Percentiles rank a stretch among this genome's conserved stretches.
These are phyloP conservation scores for Ophiocordyceps sinensis DNA, from an alignment of 2,329 filamentous ascomycete species.

Conservation along the genomic window DNA sequence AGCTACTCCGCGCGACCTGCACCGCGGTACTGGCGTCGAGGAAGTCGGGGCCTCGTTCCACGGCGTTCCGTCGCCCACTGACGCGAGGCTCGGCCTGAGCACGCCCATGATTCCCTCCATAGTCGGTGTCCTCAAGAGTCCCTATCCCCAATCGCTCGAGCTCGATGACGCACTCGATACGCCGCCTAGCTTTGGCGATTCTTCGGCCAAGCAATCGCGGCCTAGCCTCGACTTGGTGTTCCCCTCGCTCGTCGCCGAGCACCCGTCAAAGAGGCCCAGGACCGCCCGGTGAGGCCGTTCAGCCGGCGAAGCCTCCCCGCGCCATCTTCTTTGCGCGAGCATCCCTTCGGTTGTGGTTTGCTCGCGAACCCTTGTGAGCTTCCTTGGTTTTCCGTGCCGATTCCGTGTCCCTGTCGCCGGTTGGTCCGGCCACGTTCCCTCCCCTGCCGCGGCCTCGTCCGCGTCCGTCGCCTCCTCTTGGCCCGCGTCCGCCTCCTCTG, in stretches of 20 bases:
- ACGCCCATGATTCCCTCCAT: too few species aligned
- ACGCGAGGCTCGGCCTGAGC: neutral
- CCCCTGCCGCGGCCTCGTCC: conserved; percentile 37
- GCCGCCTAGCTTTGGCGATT: neutral
- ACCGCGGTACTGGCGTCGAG: conserved; percentile 19
- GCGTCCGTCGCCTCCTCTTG: conserved; percentile 17
- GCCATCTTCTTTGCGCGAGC: conserved; percentile 52
- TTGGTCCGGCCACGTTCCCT: conserved; percentile 48
- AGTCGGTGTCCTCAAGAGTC: neutral
- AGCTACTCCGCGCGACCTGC: conserved; percentile 24
- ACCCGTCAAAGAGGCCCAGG: neutral
- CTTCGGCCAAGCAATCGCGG: neutral
- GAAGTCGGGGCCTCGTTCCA: conserved; percentile 20
- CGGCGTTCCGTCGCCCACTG: conserved; percentile 9
- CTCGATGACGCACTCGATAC: neutral
- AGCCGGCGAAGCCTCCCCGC: conserved; percentile 27
- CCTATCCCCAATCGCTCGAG: neutral
- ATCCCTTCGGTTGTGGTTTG: conserved; percentile 78
- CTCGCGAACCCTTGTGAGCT: conserved; percentile 63
- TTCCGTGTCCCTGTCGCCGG: conserved; percentile 58
- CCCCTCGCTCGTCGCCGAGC: neutral
- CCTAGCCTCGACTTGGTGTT: neutral
- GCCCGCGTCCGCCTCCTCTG: neutral
- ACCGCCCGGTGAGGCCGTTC: neutral
- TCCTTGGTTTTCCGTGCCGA: conserved; percentile 63